Evolutionary conservation across 2,329 filamentous ascomycete genomes (phyloP), one percentile per base, ranked within the genome.

Genomic region (Aspergillus pseudoglaucus): DNA sequence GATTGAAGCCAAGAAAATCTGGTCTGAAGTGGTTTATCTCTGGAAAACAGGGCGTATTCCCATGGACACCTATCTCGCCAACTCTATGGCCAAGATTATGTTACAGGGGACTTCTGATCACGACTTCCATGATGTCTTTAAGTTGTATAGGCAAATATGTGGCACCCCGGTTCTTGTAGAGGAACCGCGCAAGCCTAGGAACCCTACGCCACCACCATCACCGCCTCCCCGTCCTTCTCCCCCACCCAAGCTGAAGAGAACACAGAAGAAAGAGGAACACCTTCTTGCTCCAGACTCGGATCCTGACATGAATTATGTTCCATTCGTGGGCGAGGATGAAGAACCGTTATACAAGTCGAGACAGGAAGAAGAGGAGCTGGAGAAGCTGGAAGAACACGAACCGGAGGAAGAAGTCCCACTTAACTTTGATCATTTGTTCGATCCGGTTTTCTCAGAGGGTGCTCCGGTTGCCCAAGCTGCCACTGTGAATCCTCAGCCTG

Each of bases 141-240:
- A 80, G 35, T 73, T 96, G 17, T 69, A 94, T n/a, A 78, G 89
- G 55, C 84, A 95, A 67, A 87, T 89, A 1, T 90, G 91, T 82
- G 79, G 81, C 42, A 78, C 95, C 38, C 81, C 84, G 5, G 61
- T 69, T 32, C 47, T 66, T 10, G 56, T 56, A 9, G 53, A 55
- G n/a, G 45, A 59, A 20, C 65, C 66, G n/a, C 18, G 47, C 4
- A 57, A 49, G 12, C 37, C 44, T 20, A 39, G 47, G 10, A 47
- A 47, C 22, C 50, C 46, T 20, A 44, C 44, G 15, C 25, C 47
- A 14, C 17, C 12, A 15, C 10, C 14, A 30, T 30, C 25, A 30
- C 25, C 10, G 12, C 25, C 25, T 12, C 9, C 25, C 25, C 9
- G 9, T 30, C 9, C 25, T 30, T 30, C 10, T 5, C 9, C 25